phyloP scores from a whole-genome alignment of 2,329 filamentous ascomycete species.

The Xylaria sp. region DNA sequence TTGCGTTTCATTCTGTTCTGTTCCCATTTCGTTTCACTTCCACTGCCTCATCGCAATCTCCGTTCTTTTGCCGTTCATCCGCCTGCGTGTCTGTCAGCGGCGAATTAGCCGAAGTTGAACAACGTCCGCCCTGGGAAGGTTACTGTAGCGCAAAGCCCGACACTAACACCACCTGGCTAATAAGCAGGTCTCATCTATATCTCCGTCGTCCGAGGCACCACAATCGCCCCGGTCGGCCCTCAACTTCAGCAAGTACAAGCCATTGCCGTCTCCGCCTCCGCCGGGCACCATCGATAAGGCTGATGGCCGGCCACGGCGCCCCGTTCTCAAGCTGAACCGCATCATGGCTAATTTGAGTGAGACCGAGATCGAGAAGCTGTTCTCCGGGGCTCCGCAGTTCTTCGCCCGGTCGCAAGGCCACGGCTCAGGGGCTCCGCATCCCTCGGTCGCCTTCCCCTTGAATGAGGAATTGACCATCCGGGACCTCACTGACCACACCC shows the following conservation, averaged over 20 bases:
- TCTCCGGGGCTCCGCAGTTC: constrained; percentile 81
- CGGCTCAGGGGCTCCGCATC: constrained; percentile 68
- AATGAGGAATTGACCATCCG: constrained; percentile 70
- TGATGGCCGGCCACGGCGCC: constrained; percentile 54
- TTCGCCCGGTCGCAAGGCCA: constrained; percentile 70
- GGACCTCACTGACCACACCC: constrained; percentile 72
- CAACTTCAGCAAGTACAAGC: constrained; percentile 69
- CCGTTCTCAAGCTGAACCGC: constrained; percentile 63
- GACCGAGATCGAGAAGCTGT: constrained; percentile 73
- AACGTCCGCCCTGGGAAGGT: too few species aligned
- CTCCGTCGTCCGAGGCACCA: constrained; percentile 43
- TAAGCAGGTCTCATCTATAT: constrained; percentile 40
- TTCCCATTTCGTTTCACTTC: neutral
- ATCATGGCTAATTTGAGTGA: constrained; percentile 70
- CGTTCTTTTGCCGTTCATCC: constrained; percentile 15
- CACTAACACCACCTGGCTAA: constrained; percentile 36
- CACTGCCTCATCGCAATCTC: constrained; percentile 12
- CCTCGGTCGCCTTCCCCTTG: constrained; percentile 75
- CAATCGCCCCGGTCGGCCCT: constrained; percentile 52
- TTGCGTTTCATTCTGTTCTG: neutral
- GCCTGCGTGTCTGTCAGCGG: constrained; percentile 2
- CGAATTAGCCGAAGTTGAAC: too few species aligned
- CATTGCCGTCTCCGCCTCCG: constrained; percentile 65
- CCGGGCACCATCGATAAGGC: constrained; percentile 55
- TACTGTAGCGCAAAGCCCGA: neutral